phyloP scores from a whole-genome alignment of 2,329 filamentous ascomycete species.

The Arachnomyces sp. region DNA sequence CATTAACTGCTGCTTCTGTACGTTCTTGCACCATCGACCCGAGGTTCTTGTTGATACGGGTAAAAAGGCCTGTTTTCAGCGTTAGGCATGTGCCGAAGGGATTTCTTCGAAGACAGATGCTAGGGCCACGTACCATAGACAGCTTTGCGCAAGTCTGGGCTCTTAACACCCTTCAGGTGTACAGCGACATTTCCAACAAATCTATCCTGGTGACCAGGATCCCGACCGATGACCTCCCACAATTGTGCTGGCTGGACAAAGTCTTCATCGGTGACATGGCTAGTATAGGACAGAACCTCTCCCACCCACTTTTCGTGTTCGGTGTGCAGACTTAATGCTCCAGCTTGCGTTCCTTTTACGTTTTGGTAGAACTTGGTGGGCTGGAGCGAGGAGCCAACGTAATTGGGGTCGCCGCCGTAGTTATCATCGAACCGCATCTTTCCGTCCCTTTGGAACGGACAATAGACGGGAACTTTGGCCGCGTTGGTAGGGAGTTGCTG shows the following conservation, averaged over 20 bases:
- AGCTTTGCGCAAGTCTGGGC: conserved; percentile 15
- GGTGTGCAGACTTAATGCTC: conserved; percentile 18
- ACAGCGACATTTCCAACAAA: conserved; percentile 22
- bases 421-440: conserved; percentile 39
- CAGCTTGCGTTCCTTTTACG: conserved; percentile 13
- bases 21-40: conserved; percentile 9
- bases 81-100: conserved; percentile 7
- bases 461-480: conserved; percentile 30
- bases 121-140: conserved; percentile 27
- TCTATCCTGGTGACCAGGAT: conserved; percentile 27
- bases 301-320: conserved; percentile 17
- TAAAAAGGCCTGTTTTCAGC: too few relatives aligned
- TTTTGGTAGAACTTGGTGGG: conserved; percentile 11
- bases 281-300: conserved; percentile 13
- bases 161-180: conserved; percentile 16
- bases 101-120: not conserved
- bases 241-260: conserved; percentile 24
- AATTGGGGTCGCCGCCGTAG: conserved; percentile 55
- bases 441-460: conserved; percentile 46
- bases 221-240: conserved; percentile 25
- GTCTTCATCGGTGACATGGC: conserved; percentile 21
- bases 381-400: conserved; percentile 28
- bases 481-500: conserved; percentile 35
- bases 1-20: too few relatives aligned
- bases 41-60: conserved; percentile 16